Evolutionary conservation across 1,284 basidiomycete genomes (phyloP).

Genomic region (Cerrena zonata): DNA sequence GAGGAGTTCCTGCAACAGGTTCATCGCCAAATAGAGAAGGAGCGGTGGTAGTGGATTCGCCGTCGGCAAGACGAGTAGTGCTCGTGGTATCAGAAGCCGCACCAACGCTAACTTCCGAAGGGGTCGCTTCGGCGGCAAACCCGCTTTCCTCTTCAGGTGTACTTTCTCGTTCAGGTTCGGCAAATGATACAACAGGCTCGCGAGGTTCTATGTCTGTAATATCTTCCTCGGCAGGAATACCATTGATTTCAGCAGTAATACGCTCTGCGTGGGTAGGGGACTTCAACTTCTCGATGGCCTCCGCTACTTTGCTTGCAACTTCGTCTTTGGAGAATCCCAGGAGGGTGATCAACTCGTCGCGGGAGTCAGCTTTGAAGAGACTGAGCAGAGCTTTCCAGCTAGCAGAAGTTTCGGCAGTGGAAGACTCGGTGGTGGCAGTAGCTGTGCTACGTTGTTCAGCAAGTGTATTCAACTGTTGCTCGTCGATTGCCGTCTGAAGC

Average conservation of each 20-base stretch:
- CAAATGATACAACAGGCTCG: constrained; percentile 74
- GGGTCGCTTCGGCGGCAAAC: constrained; percentile 46
- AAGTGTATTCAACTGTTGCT: constrained; percentile 56
- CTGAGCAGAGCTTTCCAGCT: constrained; percentile 88
- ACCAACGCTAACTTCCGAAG: constrained; percentile 67
- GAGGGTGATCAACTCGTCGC: constrained; percentile 85
- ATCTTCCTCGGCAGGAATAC: constrained; percentile 28
- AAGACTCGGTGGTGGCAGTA: constrained; percentile 33
- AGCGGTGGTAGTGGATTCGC: constrained; percentile 75
- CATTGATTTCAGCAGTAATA: constrained; percentile 18
- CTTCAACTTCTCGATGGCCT: constrained; percentile 75
- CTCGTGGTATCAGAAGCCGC: constrained; percentile 62
- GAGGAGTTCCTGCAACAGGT: constrained; percentile 50
- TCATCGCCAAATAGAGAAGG: constrained; percentile 89
- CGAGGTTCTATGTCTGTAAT: constrained; percentile 42
- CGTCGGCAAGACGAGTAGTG: constrained; percentile 54
- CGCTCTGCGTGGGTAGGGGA: constrained; percentile 26
- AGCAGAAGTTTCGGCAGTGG: constrained; percentile 38
- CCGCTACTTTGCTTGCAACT: constrained; percentile 72
- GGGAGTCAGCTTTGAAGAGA: constrained; percentile 83
- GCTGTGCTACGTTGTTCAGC: constrained; percentile 57
- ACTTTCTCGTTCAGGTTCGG: constrained; percentile 53
- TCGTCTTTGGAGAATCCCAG: constrained; percentile 92
- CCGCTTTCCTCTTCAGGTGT: constrained; percentile 32
- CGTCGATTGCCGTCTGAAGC: constrained; percentile 66